phyloP scores from a whole-genome alignment of 108 stramenopile species.

The Chaetoceros tenuissimus region DNA sequence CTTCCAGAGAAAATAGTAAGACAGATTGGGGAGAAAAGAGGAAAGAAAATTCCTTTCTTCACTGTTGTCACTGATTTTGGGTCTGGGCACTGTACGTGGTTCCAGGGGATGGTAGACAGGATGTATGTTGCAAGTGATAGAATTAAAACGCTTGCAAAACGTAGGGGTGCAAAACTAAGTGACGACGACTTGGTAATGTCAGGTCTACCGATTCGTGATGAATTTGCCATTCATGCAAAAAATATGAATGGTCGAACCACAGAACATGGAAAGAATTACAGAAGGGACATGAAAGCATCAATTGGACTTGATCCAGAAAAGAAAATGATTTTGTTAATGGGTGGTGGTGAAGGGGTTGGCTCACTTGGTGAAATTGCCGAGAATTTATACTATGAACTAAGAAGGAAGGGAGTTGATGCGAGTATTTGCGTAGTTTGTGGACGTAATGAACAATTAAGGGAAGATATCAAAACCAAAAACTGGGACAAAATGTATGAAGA shows the following conservation, averaged over 20 bases:
- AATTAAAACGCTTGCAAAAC: constrained; percentile 49
- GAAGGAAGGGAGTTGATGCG: constrained; percentile 52
- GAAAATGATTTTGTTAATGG: constrained; percentile 59
- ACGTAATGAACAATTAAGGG: constrained; percentile 51
- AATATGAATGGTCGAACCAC: constrained; percentile 59
- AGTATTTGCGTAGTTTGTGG: constrained; percentile 93
- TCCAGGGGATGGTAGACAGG: constrained; percentile 71
- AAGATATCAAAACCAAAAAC: constrained; percentile 37
- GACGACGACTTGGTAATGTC: constrained; percentile 72
- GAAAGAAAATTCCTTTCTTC: constrained; percentile 77
- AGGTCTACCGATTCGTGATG: constrained; percentile 91
- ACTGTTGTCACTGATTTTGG: constrained; percentile 97
- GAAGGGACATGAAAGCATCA: constrained; percentile 23
- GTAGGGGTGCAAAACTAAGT: constrained; percentile 64
- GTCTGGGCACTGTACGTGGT: constrained; percentile 91
- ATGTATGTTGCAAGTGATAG: constrained; percentile 86
- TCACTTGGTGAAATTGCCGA: constrained; percentile 82
- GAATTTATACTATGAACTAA: constrained; percentile 56
- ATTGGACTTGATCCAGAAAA: constrained; percentile 42
- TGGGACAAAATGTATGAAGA: constrained; percentile 42
- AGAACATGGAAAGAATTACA: constrained; percentile 39
- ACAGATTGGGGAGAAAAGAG: constrained; percentile 43
- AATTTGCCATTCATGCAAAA: constrained; percentile 59
- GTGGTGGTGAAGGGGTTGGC: constrained; percentile 95
- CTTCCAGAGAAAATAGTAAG: constrained; percentile 53